Base-by-base conservation (phyloP, 1,284 basidiomycete genomes). In the Austroboletus sp. region DNA sequence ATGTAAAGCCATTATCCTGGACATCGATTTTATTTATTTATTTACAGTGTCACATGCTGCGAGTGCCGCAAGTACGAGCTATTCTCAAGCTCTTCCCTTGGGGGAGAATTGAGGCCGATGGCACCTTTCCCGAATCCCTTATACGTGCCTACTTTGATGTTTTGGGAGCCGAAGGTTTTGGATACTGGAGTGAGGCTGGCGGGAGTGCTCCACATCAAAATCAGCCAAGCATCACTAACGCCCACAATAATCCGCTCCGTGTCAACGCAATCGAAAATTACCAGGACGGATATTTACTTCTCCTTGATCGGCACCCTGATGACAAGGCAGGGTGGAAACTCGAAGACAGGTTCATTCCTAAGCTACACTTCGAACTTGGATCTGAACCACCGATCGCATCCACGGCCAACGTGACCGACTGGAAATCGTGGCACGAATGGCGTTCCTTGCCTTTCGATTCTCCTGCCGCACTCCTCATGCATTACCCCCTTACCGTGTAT, bases 341-440 rank as follows among this genome's bases (percentile, higher is more conserved):
- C 10, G 62, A 68, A 40, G 56, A 65, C 13, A 53, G 46, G 43
- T 44, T 68, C 3, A 63, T 67, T 26, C 70, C 69, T 6, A 60
- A 51, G 44, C 49, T 62, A 13, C 53, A 54, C 32, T 70, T 70
- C 30, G 55, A 60, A 30, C 38, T 56, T 23, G 46, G 52, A 42
- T 9, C 52, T 35, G 53, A 62, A 51, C 48, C 63, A 17, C 37
- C 46, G 48, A 46, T 54, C 26, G 53, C 41, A 53, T 44, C 58
- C 44, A 57, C 57, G n/a, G 44, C 47, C 23, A 55, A 57, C 9
- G 51, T 69, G 27, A 53, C 56, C 17, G 60, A 65, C 54, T 72
- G 70, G 71, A 62, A 62, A 17, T 63, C 60, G 21, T 72, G 70
- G 69, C 62, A 73, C 43, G 39, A 57, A 31, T 73, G 70, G 70